Base-by-base conservation (phyloP, 495 filamentous ascomycete genomes). In the Xylaria grammica region DNA sequence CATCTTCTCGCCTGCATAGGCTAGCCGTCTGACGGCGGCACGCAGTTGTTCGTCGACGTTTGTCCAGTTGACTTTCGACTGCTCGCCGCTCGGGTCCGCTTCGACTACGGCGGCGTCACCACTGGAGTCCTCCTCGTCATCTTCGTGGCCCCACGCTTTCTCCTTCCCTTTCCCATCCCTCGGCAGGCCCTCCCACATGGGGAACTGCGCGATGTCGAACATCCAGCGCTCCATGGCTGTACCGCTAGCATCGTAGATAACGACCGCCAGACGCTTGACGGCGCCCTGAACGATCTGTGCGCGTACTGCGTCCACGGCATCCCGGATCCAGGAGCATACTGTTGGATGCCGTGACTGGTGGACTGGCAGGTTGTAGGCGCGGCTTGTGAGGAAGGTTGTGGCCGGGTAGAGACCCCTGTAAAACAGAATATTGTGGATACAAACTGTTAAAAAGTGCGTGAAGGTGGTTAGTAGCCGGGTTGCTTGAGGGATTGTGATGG, bases 351-450 rank as follows among this genome's bases (percentile, higher is more conserved):
- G 89, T 65, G 85, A 92, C 76, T 97, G 94, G 69, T 91, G 89
- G 42, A 97, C 91, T 27, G 93, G 88, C 65, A 91, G 90, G 77
- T 96, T 95, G 84, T 93, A 97, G 67, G 90, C 91, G 65, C 89
- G 87, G 20, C 90, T 88, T 38, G 88, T 85, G 61, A 96, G 83
- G 79, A 98, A 98, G 50, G 93, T 91, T 26, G 84, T 75, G 55
- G 80, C 76, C 0, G 94, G 93, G 75, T 99, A 99, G 74, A 98
- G 87, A 64, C 77, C 74, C 62, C 95, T 90, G 66, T 94, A 87
- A 79, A 91, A 96, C 65, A 99, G 87, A 72, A 98, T 91, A 69
- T 94, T 95, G 81, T 99, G 95, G 72, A 94, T 91, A 67, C 91
- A 89, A 45, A 95, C 88, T 60, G 87, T 91, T 49, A 99, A 89